These are phyloP conservation scores for Pseudocercospora ulei DNA, from an alignment of 2,329 filamentous ascomycete genomes.

Conservation along the genomic window DNA sequence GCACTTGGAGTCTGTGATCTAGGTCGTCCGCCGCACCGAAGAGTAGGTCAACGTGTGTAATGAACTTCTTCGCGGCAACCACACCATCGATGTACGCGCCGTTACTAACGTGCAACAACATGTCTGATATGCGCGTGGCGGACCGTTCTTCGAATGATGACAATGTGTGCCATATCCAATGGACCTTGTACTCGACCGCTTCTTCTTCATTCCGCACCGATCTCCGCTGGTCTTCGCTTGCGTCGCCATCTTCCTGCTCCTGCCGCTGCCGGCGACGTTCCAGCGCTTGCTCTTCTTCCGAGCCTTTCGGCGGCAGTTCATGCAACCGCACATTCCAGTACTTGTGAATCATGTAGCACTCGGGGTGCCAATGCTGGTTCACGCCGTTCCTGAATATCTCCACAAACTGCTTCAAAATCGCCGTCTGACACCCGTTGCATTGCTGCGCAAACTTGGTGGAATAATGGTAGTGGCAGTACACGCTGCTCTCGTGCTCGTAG, in stretches of 20 bases:
- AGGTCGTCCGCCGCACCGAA: constrained; percentile 82
- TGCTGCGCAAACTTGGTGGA: constrained; percentile 93
- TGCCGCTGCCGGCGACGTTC: constrained; percentile 28
- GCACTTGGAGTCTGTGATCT: constrained; percentile 58
- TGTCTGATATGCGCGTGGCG: constrained; percentile 95
- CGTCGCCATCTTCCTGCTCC: constrained; percentile 43
- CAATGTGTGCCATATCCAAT: constrained; percentile 93
- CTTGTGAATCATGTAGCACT: constrained; percentile 99
- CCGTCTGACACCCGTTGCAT: constrained; percentile 92
- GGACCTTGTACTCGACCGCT: constrained; percentile 93
- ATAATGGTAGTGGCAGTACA: constrained; percentile 98
- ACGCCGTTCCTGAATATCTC: constrained; percentile 97
- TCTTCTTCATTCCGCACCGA: constrained; percentile 78
- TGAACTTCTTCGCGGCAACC: constrained; percentile 89
- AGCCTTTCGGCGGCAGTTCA: constrained; percentile 35
- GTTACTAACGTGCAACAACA: constrained; percentile 97
- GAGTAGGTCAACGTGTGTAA: constrained; percentile 86
- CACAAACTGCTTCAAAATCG: constrained; percentile 97
- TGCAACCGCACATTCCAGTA: constrained; percentile 94
- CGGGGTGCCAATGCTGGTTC: constrained; percentile 98
- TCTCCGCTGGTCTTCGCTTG: constrained; percentile 59
- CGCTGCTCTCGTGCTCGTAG: constrained; percentile 91
- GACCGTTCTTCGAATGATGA: constrained; percentile 97
- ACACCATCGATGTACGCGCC: constrained; percentile 93
- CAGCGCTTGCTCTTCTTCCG: constrained; percentile 30